Base-by-base conservation (phyloP, 2,329 filamentous ascomycete genomes). In the Lecanosticta acicola region DNA sequence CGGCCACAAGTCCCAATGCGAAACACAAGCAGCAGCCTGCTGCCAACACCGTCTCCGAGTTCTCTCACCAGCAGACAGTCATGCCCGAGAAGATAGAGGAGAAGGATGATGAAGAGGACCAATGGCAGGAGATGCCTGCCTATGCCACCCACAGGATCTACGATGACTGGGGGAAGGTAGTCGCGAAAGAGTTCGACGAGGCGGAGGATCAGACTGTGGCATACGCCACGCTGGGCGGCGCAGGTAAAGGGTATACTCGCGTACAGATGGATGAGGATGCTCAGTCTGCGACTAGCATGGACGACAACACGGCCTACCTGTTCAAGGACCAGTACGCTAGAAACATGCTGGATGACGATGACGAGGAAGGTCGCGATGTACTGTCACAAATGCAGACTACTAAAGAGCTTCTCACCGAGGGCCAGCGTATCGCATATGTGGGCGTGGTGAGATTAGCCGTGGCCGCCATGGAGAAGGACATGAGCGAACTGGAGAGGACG, bases 261-360 rank as follows among this genome's bases (percentile, higher is more conserved):
- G 88, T 98, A n/a, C 80, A 94, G 52, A 78, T 95, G 59, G 93
- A 98, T 59, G 93, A 98, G 54, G 93, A 98, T 67, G 90, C 84
- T 11, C 81, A 94, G 64, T 96, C 90, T 20, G 85, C 85, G 39
- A 98, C 89, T 3, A 97, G 91, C 69, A 81, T 98, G 81, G 93
- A 98, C 63, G 93, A 98, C 47, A 91, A 97, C 60, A 98, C 93
- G 0, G 83, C 89, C 45, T 98, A 98, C 65, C 76, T 98, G 2
- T 98, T 98, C 73, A 91, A 87, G 55, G 83, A 88, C 49, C 68
- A 75, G 70, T 59, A 78, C 32, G 55, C 76, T 17, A 83, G 82
- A 2, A 76, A 78, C 8, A 71, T 78, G 3, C 59, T 73, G 32
- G 79, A 83, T 21, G 65, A 71, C n/a, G 70, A 71, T 41, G 86